Percentiles rank a stretch among this genome's conserved stretches.
phyloP scores from a whole-genome alignment of 139 green algal species.

The Eudorina sp. region DNA sequence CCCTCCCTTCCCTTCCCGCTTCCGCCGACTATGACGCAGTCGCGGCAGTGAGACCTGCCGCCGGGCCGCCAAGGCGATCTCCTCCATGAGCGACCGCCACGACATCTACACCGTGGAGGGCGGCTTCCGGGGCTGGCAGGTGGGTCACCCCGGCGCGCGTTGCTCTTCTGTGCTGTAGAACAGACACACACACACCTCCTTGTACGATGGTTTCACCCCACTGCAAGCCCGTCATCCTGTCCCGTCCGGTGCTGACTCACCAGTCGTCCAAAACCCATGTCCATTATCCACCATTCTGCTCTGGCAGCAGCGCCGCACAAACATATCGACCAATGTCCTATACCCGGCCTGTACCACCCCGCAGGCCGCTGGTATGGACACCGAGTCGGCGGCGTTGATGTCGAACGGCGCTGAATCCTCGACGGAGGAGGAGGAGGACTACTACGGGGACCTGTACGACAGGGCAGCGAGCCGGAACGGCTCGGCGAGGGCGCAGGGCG shows the following conservation, averaged over 20 bases:
- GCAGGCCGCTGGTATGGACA: conserved; percentile 21
- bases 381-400: conserved; percentile 11
- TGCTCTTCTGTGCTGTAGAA: too few relatives aligned
- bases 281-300: too few relatives aligned
- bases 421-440: not conserved
- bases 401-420: not conserved
- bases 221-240: too few relatives aligned
- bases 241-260: too few relatives aligned
- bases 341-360: too few relatives aligned
- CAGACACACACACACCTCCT: too few relatives aligned
- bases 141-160: too few relatives aligned
- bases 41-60: conserved; percentile 34
- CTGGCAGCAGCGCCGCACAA: too few relatives aligned
- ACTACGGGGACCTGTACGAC: conserved; percentile 5
- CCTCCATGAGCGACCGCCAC: conserved; percentile 26
- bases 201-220: too few relatives aligned
- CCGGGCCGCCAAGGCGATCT: not conserved
- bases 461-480: too few relatives aligned
- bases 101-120: conserved; percentile 46
- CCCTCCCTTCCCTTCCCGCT: not conserved
- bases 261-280: too few relatives aligned
- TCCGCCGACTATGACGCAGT: not conserved
- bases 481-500: not conserved
- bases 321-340: too few relatives aligned
- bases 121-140: conserved; percentile 48